Evolutionary conservation across 78 protist genomes (phyloP), one percentile per base, ranked within the genome.

Genomic region (Cyanophora paradoxa): DNA sequence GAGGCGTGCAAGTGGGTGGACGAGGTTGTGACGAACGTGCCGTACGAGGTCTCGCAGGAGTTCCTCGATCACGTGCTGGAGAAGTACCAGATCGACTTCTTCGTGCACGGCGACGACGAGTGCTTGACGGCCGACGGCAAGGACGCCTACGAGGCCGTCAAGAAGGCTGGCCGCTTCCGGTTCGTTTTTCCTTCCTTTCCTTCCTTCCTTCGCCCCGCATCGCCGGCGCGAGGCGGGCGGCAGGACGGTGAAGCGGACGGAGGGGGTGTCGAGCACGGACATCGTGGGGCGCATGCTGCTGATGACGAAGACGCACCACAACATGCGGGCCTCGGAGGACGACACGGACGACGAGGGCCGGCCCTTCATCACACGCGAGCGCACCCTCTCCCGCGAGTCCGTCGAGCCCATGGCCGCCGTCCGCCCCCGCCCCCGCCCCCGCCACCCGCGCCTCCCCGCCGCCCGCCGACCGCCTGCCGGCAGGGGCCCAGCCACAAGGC

Each of bases 221-320:
- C 34, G 24, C 40, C 24, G 6, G 13, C 65, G 40, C 65, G 8
- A 1, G 36, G 19, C n/a, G n/a, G 40, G 40, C 65, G 40, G 37
- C 69, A 22, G 33, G 48, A 39, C 80, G 64, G 72, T 63, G 72
- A 59, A 79, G 82, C 81, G 95, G 28, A 86, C 94, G 14, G 76
- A 80, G 44, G 94, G 95, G 31, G 80, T 95, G 54, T 78, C 90
- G 36, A 95, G 97, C 24, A 94, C 99, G 0, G 97, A 94, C 36
- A 66, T 96, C 3, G 90, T 93, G 0, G 94, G 93, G 19, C 88
- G 98, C 57, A 85, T 95, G 96, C 78, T 95, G 44, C 87, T 88
- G 28, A 34, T 88, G 76, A 86, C 98, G 28, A 86, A 88, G 64
- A 63, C 41, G 8, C 97, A 88, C 83, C 84, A 78, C 72, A 44